phyloP scores from a whole-genome alignment of 805 yeast genomes.

The Crinitomyces ghanaensis region DNA sequence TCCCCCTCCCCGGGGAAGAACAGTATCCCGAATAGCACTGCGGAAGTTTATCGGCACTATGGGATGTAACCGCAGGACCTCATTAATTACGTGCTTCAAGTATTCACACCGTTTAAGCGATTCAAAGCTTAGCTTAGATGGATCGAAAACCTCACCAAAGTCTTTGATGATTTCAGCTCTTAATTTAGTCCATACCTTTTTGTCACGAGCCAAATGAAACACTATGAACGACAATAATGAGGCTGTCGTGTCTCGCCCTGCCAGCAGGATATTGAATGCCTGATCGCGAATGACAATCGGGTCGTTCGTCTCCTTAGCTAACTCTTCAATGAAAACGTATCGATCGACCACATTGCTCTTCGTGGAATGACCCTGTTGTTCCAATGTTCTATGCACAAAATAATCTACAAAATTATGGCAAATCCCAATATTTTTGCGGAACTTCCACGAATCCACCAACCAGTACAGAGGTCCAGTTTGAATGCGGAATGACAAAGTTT shows the following conservation, averaged over 20 bases:
- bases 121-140: constrained; percentile 30
- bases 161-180: constrained; percentile 30
- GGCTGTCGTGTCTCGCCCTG: constrained; percentile 51
- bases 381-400: constrained; percentile 31
- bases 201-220: constrained; percentile 34
- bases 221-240: constrained; percentile 35
- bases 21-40: constrained; percentile 34
- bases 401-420: constrained; percentile 29
- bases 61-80: constrained; percentile 40
- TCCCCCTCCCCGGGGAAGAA: constrained; percentile 43
- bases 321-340: constrained; percentile 38
- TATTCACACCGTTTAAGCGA: constrained; percentile 37
- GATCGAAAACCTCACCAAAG: constrained; percentile 23
- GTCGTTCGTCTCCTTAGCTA: constrained; percentile 40
- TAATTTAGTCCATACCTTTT: constrained; percentile 23
- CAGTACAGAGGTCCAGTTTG: constrained; percentile 15
- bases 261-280: constrained; percentile 38
- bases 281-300: constrained; percentile 39
- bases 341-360: constrained; percentile 21
- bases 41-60: constrained; percentile 41
- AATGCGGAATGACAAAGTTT: constrained; percentile 3
- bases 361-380: constrained; percentile 12
- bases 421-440: constrained; percentile 23
- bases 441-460: constrained; percentile 13
- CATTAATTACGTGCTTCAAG: constrained; percentile 37